phyloP scores from a whole-genome alignment of 345 rosid species.

The Ceriops decandra region DNA sequence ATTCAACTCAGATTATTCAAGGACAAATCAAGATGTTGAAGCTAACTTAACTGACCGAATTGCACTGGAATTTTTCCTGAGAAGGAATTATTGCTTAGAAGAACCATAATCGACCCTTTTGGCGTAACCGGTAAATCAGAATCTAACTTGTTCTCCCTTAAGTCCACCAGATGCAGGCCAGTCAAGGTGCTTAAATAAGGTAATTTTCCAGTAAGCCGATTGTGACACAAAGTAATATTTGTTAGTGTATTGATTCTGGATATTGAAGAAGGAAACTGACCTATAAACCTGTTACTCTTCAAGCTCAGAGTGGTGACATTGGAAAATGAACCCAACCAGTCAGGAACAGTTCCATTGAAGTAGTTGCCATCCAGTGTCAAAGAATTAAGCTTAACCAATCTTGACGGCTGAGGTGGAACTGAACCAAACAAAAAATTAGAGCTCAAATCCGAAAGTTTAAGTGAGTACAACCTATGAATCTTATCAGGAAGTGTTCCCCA shows the following conservation, averaged over 20 bases:
- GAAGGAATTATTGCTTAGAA: conserved; percentile 67
- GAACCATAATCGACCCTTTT: conserved; percentile 55
- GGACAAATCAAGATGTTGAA: conserved; percentile 89
- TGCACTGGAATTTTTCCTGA: conserved; percentile 61
- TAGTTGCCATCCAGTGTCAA: conserved; percentile 64
- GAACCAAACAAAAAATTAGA: conserved; percentile 78
- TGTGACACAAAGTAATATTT: conserved; percentile 71
- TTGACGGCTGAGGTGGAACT: conserved; percentile 68
- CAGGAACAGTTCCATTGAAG: conserved; percentile 71
- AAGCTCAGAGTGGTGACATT: conserved; percentile 62
- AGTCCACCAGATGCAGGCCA: conserved; percentile 67
- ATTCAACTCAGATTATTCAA: conserved; percentile 69
- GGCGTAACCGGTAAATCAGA: conserved; percentile 75
- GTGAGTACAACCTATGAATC: conserved; percentile 70
- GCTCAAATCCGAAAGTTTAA: conserved; percentile 78
- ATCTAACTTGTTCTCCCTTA: conserved; percentile 74
- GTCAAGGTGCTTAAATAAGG: conserved; percentile 69
- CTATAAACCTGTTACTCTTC: conserved; percentile 60
- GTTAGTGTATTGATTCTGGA: conserved; percentile 54
- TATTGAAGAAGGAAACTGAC: conserved; percentile 69
- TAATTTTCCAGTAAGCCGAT: conserved; percentile 66
- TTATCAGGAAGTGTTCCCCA: conserved; percentile 87
- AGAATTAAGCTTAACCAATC: conserved; percentile 66
- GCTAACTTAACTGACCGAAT: conserved; percentile 53
- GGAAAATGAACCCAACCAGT: conserved; percentile 54